Conservation (phyloP, 1,139 yeast genomes). For the Blastobotrys arbuscula region DNA sequence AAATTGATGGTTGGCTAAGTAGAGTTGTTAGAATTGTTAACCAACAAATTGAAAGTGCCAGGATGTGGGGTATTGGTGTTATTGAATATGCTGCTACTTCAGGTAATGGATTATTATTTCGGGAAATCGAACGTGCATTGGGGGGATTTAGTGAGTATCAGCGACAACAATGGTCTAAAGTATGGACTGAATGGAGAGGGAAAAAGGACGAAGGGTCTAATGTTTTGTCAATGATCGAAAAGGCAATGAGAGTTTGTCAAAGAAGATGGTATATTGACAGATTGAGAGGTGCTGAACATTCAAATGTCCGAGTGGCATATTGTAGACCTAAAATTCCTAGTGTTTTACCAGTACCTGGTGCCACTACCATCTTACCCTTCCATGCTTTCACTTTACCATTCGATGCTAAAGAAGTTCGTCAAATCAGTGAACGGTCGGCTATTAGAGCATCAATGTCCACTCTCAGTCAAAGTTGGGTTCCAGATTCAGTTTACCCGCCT, state of each 20-base stretch:
- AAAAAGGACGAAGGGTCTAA: constrained; percentile 28
- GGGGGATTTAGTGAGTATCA: constrained; percentile 21
- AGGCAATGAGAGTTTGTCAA: constrained; percentile 25
- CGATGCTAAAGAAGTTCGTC: constrained; percentile 24
- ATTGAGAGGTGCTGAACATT: constrained; percentile 14
- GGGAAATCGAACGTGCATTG: constrained; percentile 20
- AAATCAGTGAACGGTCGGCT: constrained; percentile 30
- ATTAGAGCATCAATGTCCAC: constrained; percentile 29
- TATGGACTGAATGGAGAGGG: constrained; percentile 22
- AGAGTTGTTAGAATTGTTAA: constrained; percentile 25
- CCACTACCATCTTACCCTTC: constrained; percentile 33
- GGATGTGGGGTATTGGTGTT: constrained; percentile 31
- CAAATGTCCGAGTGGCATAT: constrained; percentile 14
- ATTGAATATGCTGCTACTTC: constrained; percentile 17
- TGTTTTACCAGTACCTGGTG: constrained; percentile 29
- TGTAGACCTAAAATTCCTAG: constrained; percentile 29
- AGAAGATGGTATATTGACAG: constrained; percentile 31
- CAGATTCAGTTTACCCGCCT: constrained; percentile 30
- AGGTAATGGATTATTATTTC: constrained; percentile 17
- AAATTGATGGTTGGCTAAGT: constrained; percentile 29
- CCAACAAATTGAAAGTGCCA: constrained; percentile 25
- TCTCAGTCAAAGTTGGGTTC: constrained; percentile 29
- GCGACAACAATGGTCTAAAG: constrained; percentile 19
- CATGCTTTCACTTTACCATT: constrained; percentile 35
- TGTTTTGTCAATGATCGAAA: constrained; percentile 27